phyloP scores from a whole-genome alignment of 169 alveolate genomes.

The Plasmodium inui region DNA sequence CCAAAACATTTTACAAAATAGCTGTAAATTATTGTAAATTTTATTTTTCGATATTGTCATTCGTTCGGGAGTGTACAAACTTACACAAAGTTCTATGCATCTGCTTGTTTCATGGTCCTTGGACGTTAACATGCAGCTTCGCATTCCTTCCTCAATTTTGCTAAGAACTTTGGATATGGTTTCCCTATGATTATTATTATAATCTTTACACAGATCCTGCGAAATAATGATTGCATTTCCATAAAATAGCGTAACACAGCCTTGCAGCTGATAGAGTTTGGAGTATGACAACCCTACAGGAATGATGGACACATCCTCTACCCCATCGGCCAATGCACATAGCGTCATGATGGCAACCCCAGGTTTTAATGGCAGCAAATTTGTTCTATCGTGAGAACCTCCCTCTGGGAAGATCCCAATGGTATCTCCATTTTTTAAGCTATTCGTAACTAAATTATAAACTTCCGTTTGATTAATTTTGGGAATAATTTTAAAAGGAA shows the following conservation, averaged over 20 bases:
- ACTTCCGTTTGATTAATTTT: slow-evolving; percentile 93
- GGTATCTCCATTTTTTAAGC: slow-evolving; percentile 90
- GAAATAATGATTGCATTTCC: slow-evolving; percentile 89
- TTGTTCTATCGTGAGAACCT: slow-evolving; percentile 96
- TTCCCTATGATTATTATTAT: slow-evolving; percentile 82
- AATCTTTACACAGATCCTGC: slow-evolving; percentile 83
- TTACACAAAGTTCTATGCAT: slow-evolving; percentile 85
- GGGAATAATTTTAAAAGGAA: slow-evolving; percentile 87
- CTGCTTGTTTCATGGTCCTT: slow-evolving; percentile 85
- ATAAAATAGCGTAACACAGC: slow-evolving; percentile 88
- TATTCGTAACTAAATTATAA: slow-evolving; percentile 89
- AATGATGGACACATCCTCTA: slow-evolving; percentile 90
- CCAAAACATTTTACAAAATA: slow-evolving; percentile 88
- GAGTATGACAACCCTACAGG: slow-evolving; percentile 91
- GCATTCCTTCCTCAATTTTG: slow-evolving; percentile 85
- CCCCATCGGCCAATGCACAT: slow-evolving; percentile 93
- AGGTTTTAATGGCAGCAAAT: slow-evolving; percentile 94
- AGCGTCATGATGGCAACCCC: slow-evolving; percentile 96
- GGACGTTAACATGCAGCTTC: slow-evolving; percentile 87
- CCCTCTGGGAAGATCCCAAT: slow-evolving; percentile 97
- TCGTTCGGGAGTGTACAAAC: slow-evolving; percentile 92
- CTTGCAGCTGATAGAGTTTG: slow-evolving; percentile 88
- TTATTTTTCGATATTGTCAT: slow-evolving; percentile 87
- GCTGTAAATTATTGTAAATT: slow-evolving; percentile 85
- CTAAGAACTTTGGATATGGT: slow-evolving; percentile 82